phyloP scores from a whole-genome alignment of 306 rosid species.

The Lathyrus sativus region DNA sequence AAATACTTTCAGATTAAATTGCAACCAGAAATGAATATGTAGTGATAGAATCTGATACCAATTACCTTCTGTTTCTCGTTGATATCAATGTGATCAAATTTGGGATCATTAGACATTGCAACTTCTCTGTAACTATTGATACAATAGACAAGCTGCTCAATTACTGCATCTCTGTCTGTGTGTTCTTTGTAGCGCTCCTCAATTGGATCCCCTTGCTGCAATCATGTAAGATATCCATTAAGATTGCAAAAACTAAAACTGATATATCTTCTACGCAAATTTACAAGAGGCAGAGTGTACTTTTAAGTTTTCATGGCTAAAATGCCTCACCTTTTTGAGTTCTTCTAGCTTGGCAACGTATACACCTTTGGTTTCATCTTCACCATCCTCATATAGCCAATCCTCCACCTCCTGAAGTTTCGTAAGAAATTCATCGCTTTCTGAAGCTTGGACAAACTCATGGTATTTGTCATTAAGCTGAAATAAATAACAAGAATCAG shows the following conservation, averaged over 20 bases:
- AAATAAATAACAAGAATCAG: conserved; percentile 12
- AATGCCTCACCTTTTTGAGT: conserved; percentile 65
- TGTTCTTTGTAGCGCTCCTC: conserved; percentile 77
- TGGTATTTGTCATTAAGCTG: conserved; percentile 83
- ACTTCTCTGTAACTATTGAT: conserved; percentile 79
- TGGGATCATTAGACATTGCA: conserved; percentile 68
- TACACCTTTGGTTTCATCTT: conserved; percentile 97
- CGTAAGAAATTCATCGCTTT: conserved; percentile 59
- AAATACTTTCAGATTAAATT: neutral
- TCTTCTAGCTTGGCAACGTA: conserved; percentile 90
- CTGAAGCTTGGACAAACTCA: conserved; percentile 71
- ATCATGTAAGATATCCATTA: conserved; percentile 2
- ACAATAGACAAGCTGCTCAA: conserved; percentile 57
- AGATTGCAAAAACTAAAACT: conserved; percentile 30
- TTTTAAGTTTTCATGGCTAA: neutral
- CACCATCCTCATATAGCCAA: conserved; percentile 96
- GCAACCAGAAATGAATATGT: neutral
- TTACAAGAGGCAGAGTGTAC: neutral
- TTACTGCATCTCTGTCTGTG: conserved; percentile 63
- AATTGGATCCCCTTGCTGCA: conserved; percentile 93
- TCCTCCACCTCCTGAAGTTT: conserved; percentile 92
- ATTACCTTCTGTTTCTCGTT: conserved; percentile 76
- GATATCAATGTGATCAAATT: conserved; percentile 83
- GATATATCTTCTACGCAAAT: neutral
- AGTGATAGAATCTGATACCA: neutral